phyloP scores from a whole-genome alignment of 164 flowering plant species.

The Aristolochia contorta region DNA sequence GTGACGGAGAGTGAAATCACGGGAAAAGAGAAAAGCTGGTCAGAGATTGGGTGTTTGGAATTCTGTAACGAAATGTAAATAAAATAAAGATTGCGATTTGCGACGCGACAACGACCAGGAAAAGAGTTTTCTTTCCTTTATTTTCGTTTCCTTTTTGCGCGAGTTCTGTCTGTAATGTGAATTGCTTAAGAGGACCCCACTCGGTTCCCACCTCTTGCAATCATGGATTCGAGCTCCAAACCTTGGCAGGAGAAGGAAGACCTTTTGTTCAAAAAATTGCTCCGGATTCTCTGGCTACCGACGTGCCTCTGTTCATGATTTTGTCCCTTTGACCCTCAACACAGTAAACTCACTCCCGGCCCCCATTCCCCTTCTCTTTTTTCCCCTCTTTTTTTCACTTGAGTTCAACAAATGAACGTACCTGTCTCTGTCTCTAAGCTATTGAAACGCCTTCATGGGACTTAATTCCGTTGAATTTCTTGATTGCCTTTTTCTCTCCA shows the following conservation, averaged over 20 bases:
- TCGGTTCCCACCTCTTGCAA: background rate
- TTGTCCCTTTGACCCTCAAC: background rate
- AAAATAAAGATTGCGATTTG: too few species aligned
- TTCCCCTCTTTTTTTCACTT: background rate
- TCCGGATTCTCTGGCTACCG: background rate
- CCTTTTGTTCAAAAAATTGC: background rate
- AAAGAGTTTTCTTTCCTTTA: too few species aligned
- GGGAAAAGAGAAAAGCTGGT: too few species aligned
- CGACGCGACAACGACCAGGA: too few species aligned
- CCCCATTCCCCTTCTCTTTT: background rate
- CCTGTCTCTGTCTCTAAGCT: background rate
- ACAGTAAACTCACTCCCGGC: background rate
- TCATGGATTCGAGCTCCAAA: background rate
- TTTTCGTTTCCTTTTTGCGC: too few species aligned
- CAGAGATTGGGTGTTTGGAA: too few species aligned
- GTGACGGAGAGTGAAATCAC: too few species aligned
- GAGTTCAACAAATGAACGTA: background rate
- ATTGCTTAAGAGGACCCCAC: too few species aligned
- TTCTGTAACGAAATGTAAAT: too few species aligned
- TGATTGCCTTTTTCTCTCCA: background rate
- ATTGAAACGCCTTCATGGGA: background rate
- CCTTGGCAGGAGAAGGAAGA: background rate
- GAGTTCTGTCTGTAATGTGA: too few species aligned
- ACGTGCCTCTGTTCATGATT: conserved; percentile 1
- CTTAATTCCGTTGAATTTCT: background rate